Conservation (phyloP, 148 eudicot species). For the Nepenthes mirabilis region DNA sequence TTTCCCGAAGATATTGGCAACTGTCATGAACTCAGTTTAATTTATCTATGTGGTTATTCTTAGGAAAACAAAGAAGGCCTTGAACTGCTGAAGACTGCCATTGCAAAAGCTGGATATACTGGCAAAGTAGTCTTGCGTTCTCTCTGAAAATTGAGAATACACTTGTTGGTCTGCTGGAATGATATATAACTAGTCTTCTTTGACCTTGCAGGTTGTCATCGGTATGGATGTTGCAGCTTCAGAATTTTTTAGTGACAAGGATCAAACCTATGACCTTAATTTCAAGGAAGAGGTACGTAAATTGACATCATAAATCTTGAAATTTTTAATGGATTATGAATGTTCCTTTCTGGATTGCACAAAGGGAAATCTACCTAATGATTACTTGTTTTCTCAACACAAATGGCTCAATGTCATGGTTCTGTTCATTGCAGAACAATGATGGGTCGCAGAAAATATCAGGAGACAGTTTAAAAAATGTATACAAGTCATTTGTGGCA, state of each 20-base stretch:
- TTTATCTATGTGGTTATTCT: not conserved
- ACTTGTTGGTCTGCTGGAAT: not conserved
- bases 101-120: constrained; percentile 54
- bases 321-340: not conserved
- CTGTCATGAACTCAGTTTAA: not conserved
- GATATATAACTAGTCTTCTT: not conserved
- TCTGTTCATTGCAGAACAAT: constrained; percentile 50
- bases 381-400: not conserved
- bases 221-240: constrained; percentile 91
- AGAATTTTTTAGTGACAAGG: constrained; percentile 42
- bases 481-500: constrained; percentile 71
- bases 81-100: constrained; percentile 58
- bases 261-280: constrained; percentile 64
- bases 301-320: not conserved
- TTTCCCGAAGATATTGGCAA: no score
- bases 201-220: constrained; percentile 40
- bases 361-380: not conserved
- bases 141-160: not conserved
- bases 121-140: constrained; percentile 31
- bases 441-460: constrained; percentile 69
- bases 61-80: constrained; percentile 80
- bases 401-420: not conserved
- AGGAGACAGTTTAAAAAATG: constrained; percentile 72
- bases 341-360: no score
- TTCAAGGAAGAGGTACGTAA: constrained; percentile 56